Base-by-base conservation (phyloP, 1,284 basidiomycete genomes). In the Melampsora larici-populina region DNA sequence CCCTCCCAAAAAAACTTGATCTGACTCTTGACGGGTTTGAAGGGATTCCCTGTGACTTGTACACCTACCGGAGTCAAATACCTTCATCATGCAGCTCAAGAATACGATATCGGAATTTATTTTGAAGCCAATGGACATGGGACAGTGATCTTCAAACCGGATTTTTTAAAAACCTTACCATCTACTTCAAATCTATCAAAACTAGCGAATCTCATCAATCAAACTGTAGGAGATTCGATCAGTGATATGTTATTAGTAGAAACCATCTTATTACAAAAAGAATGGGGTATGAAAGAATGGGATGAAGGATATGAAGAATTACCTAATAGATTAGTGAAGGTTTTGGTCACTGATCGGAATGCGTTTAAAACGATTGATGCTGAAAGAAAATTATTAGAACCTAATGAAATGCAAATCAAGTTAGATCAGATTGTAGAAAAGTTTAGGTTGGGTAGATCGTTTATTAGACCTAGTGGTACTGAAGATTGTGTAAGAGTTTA, bases 61-160 rank as follows among this genome's bases (percentile, higher is more conserved):
- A 95, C 97, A 1, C 87, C 94, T 7, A 99, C 97, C 9, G 97
- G 97, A 55, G 97, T 99, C 79, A 99, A 99, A 85, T 92, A 99
- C 84, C 89, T 99, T 68, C 97, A 99, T 83, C 96, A 98, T 84
- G 97, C 95, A 8, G 97, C 97, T 8, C 93, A 96, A 82, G 89
- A 90, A 80, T 99, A 91, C 85, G 90, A 94, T 83, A 89, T 99
- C 80, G 97, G 97, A 36, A 93, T 99, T 65, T 99, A 99, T 86
- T 99, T 99, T 82, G 97, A 99, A 85, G 97, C 97, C 70, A 99
- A 99, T 83, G 97, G 97, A 0, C 97, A 99, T 82, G 97, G 97
- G 55, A 99, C 97, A 0, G 93, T 99, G 64, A 85, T 99, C 70
- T 99, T 99, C 86, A 97, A 96, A 2, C 87, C 87, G 9, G 84